phyloP scores from a whole-genome alignment of 768 basidiomycete genomes.

The Termitomyces sp. region DNA sequence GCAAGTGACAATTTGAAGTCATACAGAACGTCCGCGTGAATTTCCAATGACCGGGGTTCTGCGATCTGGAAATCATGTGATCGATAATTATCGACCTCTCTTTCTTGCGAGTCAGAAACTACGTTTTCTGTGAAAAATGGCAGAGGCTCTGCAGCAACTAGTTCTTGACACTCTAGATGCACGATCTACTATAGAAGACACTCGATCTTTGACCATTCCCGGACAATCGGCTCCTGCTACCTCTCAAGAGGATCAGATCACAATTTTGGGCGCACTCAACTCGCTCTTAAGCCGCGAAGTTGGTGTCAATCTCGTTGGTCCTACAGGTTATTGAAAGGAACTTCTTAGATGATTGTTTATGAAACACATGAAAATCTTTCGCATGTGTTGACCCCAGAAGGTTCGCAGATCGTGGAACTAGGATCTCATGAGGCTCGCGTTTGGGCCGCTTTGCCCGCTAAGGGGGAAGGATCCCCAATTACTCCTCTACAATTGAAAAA shows the following conservation, averaged over 20 bases:
- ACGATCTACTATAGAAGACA: conserved; percentile 55
- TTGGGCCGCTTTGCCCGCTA: conserved; percentile 76
- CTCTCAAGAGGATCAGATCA: conserved; percentile 74
- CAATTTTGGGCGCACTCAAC: conserved; percentile 87
- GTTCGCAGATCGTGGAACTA: conserved; percentile 64
- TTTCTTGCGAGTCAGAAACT: conserved; percentile 10
- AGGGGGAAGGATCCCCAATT: conserved; percentile 66
- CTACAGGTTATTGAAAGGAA: conserved; percentile 10
- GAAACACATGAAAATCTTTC: conserved; percentile 71
- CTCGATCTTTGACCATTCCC: conserved; percentile 62
- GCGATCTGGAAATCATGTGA: background rate
- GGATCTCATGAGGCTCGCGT: conserved; percentile 97
- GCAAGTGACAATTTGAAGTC: conserved; percentile 3
- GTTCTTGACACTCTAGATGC: conserved; percentile 68
- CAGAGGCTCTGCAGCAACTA: conserved; percentile 76
- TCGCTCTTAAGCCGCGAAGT: conserved; percentile 85
- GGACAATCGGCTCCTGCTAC: conserved; percentile 52
- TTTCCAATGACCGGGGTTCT: background rate
- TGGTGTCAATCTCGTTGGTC: conserved; percentile 21
- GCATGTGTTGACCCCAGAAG: conserved; percentile 79
- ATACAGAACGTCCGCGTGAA: background rate
- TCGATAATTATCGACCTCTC: conserved; percentile 2
- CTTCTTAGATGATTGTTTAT: conserved; percentile 73
- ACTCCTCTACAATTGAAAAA: conserved; percentile 65
- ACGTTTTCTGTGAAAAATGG: conserved; percentile 37